Evolutionary conservation across 176 grass and related monocot genomes (phyloP), one percentile per base, ranked within the genome.

Genomic region (Pontederia paniculata): DNA sequence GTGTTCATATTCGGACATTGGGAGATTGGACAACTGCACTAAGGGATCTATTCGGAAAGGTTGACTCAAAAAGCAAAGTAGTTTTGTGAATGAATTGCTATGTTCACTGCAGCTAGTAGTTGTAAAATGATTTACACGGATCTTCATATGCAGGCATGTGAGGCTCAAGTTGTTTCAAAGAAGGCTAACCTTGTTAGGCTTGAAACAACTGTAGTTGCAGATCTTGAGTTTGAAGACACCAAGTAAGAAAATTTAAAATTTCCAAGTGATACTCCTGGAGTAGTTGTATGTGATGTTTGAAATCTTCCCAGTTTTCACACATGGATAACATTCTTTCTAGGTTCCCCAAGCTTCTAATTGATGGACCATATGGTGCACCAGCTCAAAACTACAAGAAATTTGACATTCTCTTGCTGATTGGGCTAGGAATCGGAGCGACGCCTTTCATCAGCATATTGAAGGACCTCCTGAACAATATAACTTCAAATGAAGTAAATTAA

Each of bases 311-410:
- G 37, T 41, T 57, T 45, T 14, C 23, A 73, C 41, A 11, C 17
- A 42, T 76, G 42, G 28, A 62, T 1, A 37, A 8, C 1, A 17
- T 62, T 21, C 0, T 54, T 14, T 61, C 19, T 54, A 98, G 94
- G 65, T 98, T 98, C 60, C 94, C 94, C 9, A 93, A 82, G 75
- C 61, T 98, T 60, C 58, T 77, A 22, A 88, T 98, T 58, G 94
- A 98, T 46, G 94, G 94, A 6, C 87, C 94, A 21, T 98, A 88
- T 25, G 94, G 94, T 52, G 94, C 94, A 63, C 94, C 87, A 11
- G 94, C 94, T 19, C 94, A 99, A 93, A 99, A 88, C 69, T 99
- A 99, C 83, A 99, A 84, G 75, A 99, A 99, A 77, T 99, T 93
- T 16, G 94, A 99, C 48, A 99, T 99, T 77, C 86, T 99, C 79